These are phyloP conservation scores for Tolypocladium inflatum DNA, from an alignment of 2,329 filamentous ascomycete species.

Conservation along the genomic window DNA sequence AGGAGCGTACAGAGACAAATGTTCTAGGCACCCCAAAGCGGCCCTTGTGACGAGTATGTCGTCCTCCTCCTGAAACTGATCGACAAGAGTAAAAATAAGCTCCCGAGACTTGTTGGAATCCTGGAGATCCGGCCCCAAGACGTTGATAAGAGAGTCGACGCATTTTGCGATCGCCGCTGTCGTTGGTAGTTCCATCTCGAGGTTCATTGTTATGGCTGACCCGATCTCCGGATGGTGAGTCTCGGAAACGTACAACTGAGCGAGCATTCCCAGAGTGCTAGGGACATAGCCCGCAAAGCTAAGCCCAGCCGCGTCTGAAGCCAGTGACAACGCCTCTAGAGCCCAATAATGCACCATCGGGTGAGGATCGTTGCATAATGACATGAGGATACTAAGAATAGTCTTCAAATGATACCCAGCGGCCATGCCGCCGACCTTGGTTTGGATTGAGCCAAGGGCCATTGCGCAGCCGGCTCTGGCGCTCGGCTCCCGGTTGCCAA, in stretches of 20 bases:
- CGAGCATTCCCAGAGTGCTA: slow-evolving; percentile 85
- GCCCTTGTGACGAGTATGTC: slow-evolving; percentile 63
- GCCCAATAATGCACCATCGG: slow-evolving; percentile 96
- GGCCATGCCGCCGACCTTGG: slow-evolving; percentile 94
- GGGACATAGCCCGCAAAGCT: slow-evolving; percentile 88
- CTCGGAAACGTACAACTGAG: slow-evolving; percentile 85
- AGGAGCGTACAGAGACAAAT: slow-evolving; percentile 85
- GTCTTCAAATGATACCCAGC: slow-evolving; percentile 94
- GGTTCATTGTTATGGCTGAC: slow-evolving; percentile 75
- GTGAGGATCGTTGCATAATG: slow-evolving; percentile 88
- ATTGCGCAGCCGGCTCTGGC: slow-evolving; percentile 90
- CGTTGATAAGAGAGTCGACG: slow-evolving; percentile 92
- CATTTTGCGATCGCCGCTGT: slow-evolving; percentile 76
- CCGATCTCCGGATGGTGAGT: slow-evolving; percentile 80
- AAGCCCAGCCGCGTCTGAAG: slow-evolving; percentile 84
- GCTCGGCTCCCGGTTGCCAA: slow-evolving; percentile 85
- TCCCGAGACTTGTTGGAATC: slow-evolving; percentile 88
- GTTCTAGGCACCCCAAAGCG: slow-evolving; percentile 76
- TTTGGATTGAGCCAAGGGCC: slow-evolving; percentile 86
- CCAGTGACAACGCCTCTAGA: slow-evolving; percentile 74
- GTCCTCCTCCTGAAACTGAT: slow-evolving; percentile 70
- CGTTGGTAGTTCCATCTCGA: slow-evolving; percentile 78
- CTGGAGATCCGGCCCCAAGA: slow-evolving; percentile 89
- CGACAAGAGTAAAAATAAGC: slow-evolving; percentile 77
- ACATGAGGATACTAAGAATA: slow-evolving; percentile 97